Percentiles rank a stretch among this genome's conserved stretches.
These are phyloP conservation scores for Cercospora sp. DNA, from an alignment of 2,329 filamentous ascomycete species.

Conservation along the genomic window DNA sequence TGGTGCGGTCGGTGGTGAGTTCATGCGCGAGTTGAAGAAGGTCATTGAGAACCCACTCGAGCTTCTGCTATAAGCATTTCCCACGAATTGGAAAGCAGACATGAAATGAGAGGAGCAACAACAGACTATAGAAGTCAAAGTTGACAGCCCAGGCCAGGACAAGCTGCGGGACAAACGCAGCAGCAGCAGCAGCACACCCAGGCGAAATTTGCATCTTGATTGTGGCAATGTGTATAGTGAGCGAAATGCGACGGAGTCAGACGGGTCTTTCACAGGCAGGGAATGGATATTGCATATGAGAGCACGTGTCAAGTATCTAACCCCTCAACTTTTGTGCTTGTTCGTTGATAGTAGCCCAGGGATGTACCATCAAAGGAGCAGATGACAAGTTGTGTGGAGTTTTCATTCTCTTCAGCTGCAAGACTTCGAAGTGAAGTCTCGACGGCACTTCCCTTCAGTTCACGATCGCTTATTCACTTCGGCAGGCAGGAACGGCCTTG, in stretches of 20 bases:
- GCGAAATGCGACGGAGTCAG: constrained; percentile 16
- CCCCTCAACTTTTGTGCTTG: background rate
- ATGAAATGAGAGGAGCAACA: constrained; percentile 3
- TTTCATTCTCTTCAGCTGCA: background rate
- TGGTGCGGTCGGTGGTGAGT: constrained; percentile 92
- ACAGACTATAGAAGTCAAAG: constrained; percentile 19
- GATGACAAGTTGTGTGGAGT: background rate
- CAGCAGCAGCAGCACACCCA: background rate
- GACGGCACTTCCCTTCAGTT: background rate
- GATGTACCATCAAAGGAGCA: constrained; percentile 6
- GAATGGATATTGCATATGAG: background rate
- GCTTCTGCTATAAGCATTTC: constrained; percentile 70
- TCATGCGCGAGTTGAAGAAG: constrained; percentile 96
- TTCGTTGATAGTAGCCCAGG: constrained; percentile 1
- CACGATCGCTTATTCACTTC: background rate
- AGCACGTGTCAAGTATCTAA: constrained; percentile 1
- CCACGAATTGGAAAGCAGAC: background rate
- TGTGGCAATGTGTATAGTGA: constrained; percentile 26
- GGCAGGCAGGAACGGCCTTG: background rate
- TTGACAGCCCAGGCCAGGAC: constrained; percentile 6
- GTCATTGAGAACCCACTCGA: constrained; percentile 95
- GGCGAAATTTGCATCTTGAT: constrained; percentile 18
- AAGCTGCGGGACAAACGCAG: background rate
- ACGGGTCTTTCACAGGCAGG: constrained; percentile 7
- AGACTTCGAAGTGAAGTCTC: background rate